Conservation (phyloP, 805 yeast species). For the Pichia pseudocactophila region DNA sequence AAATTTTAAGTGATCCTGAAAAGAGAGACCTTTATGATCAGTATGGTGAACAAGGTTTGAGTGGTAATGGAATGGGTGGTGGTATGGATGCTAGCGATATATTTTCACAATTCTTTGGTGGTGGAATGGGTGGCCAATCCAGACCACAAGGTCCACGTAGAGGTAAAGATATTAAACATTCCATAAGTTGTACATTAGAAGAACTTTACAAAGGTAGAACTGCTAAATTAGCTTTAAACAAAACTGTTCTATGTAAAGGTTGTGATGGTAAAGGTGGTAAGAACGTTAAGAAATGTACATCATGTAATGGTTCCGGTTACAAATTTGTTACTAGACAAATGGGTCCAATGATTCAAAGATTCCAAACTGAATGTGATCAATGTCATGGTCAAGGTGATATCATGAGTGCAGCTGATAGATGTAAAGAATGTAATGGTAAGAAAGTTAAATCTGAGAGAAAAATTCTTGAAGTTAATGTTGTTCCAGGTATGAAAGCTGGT, state of each 20-base stretch:
- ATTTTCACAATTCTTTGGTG: constrained; percentile 53
- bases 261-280: constrained; percentile 98
- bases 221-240: constrained; percentile 87
- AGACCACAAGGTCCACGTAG: constrained; percentile 77
- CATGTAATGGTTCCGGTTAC: constrained; percentile 89
- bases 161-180: constrained; percentile 88
- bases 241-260: constrained; percentile 76
- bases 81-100: constrained; percentile 45
- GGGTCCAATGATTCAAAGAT: constrained; percentile 99
- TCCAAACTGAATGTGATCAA: constrained; percentile 86
- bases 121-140: constrained; percentile 31
- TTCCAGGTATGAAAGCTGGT: constrained; percentile 95
- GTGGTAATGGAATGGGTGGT: constrained; percentile 54
- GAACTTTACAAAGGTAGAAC: constrained; percentile 92
- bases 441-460: constrained; percentile 83
- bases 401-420: constrained; percentile 77
- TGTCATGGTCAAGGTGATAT: constrained; percentile 92
- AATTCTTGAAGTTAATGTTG: constrained; percentile 87
- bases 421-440: constrained; percentile 82
- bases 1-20: constrained; percentile 75
- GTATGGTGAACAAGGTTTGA: constrained; percentile 90
- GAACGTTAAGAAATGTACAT: constrained; percentile 75
- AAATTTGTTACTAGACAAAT: constrained; percentile 91
- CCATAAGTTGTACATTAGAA: constrained; percentile 77
- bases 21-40: constrained; percentile 86